These are phyloP conservation scores for Phytophthora pseudosyringae DNA, from an alignment of 352 stramenopile species.

Conservation along the genomic window DNA sequence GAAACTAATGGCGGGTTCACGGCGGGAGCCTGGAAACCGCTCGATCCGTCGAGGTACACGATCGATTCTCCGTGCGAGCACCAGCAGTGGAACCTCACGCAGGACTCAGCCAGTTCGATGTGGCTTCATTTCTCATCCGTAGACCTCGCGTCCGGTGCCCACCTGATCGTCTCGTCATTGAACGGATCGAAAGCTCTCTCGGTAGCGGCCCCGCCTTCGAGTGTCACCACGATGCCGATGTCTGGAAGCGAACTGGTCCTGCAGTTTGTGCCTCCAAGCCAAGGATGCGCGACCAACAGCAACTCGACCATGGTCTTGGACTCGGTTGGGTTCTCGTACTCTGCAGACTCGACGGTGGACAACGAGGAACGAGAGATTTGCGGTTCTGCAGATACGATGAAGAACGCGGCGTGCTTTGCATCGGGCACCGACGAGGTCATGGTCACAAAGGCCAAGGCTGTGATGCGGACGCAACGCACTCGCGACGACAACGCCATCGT, in stretches of 20 bases:
- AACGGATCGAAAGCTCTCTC: constrained; percentile 41
- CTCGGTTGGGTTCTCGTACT: constrained; percentile 46
- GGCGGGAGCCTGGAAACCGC: constrained; percentile 38
- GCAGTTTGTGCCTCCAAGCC: constrained; percentile 45
- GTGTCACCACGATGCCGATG: constrained; percentile 42
- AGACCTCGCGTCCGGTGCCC: constrained; percentile 36
- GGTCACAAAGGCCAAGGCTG: constrained; percentile 46
- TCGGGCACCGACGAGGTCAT: constrained; percentile 38
- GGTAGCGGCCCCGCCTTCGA: constrained; percentile 28
- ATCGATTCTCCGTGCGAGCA: constrained; percentile 45
- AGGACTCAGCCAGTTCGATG: constrained; percentile 48
- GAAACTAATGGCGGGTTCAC: constrained; percentile 43
- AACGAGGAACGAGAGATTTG: constrained; percentile 58
- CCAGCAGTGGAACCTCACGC: constrained; percentile 58
- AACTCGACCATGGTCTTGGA: constrained; percentile 39
- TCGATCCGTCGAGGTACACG: constrained; percentile 43
- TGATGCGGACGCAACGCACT: constrained; percentile 57
- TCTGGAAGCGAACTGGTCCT: constrained; percentile 42
- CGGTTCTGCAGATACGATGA: constrained; percentile 59
- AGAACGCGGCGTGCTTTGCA: constrained; percentile 57
- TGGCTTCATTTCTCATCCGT: constrained; percentile 52
- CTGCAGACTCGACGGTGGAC: constrained; percentile 41
- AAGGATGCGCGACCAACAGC: constrained; percentile 25
- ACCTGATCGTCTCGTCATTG: constrained; percentile 45
- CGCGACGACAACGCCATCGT: constrained; percentile 53